These are phyloP conservation scores for Syzygium oleosum DNA, from an alignment of 345 rosid species.

Conservation along the genomic window DNA sequence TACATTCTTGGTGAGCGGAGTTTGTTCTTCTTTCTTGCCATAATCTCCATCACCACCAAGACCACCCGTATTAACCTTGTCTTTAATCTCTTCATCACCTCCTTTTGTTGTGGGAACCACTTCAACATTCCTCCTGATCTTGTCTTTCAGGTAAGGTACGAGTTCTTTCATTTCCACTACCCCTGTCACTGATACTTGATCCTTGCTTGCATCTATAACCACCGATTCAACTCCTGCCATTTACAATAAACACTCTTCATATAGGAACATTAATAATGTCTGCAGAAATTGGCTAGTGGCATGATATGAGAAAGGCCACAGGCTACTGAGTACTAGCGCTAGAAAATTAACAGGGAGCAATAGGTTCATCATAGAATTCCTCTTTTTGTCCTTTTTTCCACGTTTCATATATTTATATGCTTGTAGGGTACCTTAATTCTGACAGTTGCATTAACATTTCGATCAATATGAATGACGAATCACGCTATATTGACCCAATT, in stretches of 20 bases:
- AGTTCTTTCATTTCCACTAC: not conserved
- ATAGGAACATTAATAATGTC: not conserved
- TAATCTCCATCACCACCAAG: not conserved
- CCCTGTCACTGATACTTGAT: constrained; percentile 4
- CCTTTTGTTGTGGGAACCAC: not conserved
- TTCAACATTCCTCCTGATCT: not conserved
- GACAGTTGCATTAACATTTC: not conserved
- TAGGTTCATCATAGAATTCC: not conserved
- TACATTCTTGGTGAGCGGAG: not conserved
- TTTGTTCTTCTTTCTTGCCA: not conserved
- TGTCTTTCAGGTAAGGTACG: not conserved
- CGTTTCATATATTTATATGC: not conserved
- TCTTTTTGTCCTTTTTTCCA: not conserved
- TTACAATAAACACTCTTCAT: not conserved
- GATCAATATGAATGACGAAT: not conserved
- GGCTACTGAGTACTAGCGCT: not conserved
- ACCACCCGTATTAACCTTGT: not conserved
- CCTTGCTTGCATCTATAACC: not conserved
- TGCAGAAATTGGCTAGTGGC: not conserved
- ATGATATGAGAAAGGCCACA: not conserved
- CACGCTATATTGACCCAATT: not conserved
- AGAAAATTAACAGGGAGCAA: not conserved
- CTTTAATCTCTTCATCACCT: not conserved
- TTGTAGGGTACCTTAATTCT: not conserved
- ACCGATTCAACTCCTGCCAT: constrained; percentile 1